Conservation (phyloP, 2,329 filamentous ascomycete genomes). For the Pyricularia pennisetigena region DNA sequence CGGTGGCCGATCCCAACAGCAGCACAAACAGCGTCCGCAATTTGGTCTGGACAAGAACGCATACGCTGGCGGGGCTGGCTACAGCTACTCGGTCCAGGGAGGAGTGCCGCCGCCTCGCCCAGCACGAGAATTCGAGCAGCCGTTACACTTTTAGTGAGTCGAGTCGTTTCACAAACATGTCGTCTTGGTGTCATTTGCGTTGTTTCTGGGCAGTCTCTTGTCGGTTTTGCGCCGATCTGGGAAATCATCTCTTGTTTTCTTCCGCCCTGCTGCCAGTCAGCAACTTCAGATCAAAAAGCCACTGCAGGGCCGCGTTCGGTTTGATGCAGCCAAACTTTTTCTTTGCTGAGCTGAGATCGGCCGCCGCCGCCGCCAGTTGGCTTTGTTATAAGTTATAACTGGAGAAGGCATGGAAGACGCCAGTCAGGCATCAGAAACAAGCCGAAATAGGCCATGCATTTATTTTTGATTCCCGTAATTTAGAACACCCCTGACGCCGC, state of each 20-base stretch:
- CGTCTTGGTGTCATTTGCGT: neutral
- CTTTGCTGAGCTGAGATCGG: neutral
- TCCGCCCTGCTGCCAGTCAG: neutral
- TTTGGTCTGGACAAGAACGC: neutral
- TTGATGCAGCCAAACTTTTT: neutral
- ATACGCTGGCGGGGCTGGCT: constrained; percentile 13
- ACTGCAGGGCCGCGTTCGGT: neutral
- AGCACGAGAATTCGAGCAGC: constrained; percentile 18
- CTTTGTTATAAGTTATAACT: neutral
- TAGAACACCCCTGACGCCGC: neutral
- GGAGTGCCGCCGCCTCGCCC: constrained; percentile 21
- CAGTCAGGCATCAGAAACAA: neutral
- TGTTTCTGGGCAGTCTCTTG: neutral
- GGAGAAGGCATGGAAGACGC: neutral
- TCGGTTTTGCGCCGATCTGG: neutral
- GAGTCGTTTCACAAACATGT: constrained; percentile 2
- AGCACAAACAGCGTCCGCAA: constrained; percentile 9
- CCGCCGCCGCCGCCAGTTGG: neutral
- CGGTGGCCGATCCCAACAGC: neutral
- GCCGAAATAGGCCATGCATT: neutral
- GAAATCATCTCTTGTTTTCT: neutral
- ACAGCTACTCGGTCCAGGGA: constrained; percentile 26
- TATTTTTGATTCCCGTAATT: neutral
- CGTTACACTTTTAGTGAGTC: constrained; percentile 16
- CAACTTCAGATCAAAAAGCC: neutral